Evolutionary conservation across 805 yeast species (phyloP), one percentile per base, ranked within the genome.

Genomic region (Saccharomycopsis guyanensis): DNA sequence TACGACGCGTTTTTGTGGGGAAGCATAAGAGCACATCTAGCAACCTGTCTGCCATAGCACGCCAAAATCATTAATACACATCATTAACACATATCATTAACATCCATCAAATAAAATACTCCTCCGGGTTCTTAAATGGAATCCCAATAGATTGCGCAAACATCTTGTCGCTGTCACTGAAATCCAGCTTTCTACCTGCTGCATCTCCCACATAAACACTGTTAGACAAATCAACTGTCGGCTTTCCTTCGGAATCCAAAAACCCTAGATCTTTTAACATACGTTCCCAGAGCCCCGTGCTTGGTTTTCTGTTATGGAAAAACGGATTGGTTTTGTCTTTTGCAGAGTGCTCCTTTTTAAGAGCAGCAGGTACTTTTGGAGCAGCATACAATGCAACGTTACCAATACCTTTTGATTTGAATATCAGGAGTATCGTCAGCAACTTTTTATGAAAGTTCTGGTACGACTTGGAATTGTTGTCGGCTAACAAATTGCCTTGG

Each of bases 121-220:
- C 80, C 55, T 91, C 97, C 0, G 97, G 97, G 0, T 77, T 65
- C 43, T 65, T 64, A 57, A 86, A 91, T 18, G 54, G 51, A 1
- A 87, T 38, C 0, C 75, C 76, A 1, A 73, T 57, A 16, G 66
- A 70, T 37, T 67, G 53, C 0, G 97, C 96, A 69, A 89, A 89
- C 46, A 50, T 59, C 52, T 59, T 62, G 61, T 91, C 98, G 41
- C 84, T 75, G 55, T 85, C 88, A 69, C 93, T 85, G 59, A 82
- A 84, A 61, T 91, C 97, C 0, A 58, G 61, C 1, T 59, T 57
- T 44, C 97, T 69, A 0, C 97, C 98, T 4, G 96, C 97, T 0
- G 97, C 97, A 66, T 91, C 98, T 4, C 98, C 98, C n/a, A 88
- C 89, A 60, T 65, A 93, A 45, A 80, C 68, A 42, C 86, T 75